Conservation (phyloP, 2,329 filamentous ascomycete genomes). For the Aspergillus brunneoviolaceus region DNA sequence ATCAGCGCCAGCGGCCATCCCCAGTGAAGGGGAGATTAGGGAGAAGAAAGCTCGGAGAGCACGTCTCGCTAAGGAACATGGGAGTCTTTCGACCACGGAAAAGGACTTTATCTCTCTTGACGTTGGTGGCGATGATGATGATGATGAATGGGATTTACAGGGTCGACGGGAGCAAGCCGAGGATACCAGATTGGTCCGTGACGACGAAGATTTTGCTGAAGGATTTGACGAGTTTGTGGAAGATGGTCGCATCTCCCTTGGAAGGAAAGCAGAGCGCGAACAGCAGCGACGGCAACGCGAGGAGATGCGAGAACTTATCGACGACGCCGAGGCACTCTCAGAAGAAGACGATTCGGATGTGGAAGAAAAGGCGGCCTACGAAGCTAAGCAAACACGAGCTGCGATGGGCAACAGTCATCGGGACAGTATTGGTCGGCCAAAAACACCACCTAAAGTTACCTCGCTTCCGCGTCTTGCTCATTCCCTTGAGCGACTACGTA, state of each 20-base stretch:
- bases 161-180: constrained; percentile 63
- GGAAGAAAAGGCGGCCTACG: constrained; percentile 74
- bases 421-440: constrained; percentile 40
- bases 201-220: constrained; percentile 91
- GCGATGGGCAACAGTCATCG: constrained; percentile 64
- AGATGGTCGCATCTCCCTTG: constrained; percentile 75
- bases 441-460: constrained; percentile 70
- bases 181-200: constrained; percentile 72
- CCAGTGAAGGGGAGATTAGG: constrained; percentile 79
- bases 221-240: constrained; percentile 91
- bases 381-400: constrained; percentile 78
- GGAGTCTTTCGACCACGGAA: constrained; percentile 55
- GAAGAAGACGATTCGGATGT: constrained; percentile 64
- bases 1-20: constrained; percentile 54
- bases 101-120: constrained; percentile 51
- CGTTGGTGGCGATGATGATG: constrained; percentile 33
- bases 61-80: constrained; percentile 70
- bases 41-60: constrained; percentile 88
- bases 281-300: constrained; percentile 64
- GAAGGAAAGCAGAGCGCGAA: constrained; percentile 74
- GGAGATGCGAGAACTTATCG: constrained; percentile 81
- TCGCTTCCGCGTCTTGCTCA: constrained; percentile 72
- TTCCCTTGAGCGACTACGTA: constrained; percentile 64
- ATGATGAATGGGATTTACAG: constrained; percentile 50
- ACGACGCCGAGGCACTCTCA: constrained; percentile 68